Conservation (phyloP, 495 filamentous ascomycete species). For the Emericellopsis terricola region DNA sequence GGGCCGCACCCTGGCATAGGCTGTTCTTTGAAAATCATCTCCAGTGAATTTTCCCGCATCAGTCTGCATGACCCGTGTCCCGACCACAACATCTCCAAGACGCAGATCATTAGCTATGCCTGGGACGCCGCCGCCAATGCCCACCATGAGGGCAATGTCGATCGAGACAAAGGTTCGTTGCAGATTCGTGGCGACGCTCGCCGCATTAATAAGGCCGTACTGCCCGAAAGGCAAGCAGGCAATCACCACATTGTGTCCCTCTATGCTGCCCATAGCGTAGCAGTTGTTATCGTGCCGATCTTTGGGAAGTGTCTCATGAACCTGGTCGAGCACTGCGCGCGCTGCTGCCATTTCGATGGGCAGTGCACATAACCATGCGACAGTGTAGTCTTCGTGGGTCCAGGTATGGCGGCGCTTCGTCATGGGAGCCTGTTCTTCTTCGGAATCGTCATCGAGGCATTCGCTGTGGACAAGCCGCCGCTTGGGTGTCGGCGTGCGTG, state of each 20-base stretch:
- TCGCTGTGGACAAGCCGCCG: too few relatives aligned
- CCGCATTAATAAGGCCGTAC: conserved; percentile 11
- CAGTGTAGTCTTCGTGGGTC: conserved; percentile 21
- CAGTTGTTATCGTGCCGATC: conserved; percentile 8
- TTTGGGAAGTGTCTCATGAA: conserved; percentile 3
- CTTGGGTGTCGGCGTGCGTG: too few relatives aligned
- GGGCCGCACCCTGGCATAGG: neutral
- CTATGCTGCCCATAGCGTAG: conserved; percentile 15
- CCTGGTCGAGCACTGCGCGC: conserved; percentile 25
- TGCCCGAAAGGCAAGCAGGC: conserved; percentile 14
- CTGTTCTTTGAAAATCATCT: neutral
- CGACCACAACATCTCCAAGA: conserved; percentile 21
- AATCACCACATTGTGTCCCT: conserved; percentile 16
- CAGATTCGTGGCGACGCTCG: conserved; percentile 10
- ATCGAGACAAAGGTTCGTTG: conserved; percentile 7
- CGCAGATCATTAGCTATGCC: conserved; percentile 8
- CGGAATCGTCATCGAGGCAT: too few relatives aligned
- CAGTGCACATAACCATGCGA: conserved; percentile 32
- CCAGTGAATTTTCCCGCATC: neutral
- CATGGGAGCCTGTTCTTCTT: too few relatives aligned
- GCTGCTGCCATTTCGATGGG: conserved; percentile 25
- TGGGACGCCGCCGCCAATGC: conserved; percentile 19
- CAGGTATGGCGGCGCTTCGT: too few relatives aligned
- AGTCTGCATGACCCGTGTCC: conserved; percentile 8
- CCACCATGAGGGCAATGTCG: conserved; percentile 14